phyloP scores from a whole-genome alignment of 805 yeast species.

The Kazachstania taianensis region DNA sequence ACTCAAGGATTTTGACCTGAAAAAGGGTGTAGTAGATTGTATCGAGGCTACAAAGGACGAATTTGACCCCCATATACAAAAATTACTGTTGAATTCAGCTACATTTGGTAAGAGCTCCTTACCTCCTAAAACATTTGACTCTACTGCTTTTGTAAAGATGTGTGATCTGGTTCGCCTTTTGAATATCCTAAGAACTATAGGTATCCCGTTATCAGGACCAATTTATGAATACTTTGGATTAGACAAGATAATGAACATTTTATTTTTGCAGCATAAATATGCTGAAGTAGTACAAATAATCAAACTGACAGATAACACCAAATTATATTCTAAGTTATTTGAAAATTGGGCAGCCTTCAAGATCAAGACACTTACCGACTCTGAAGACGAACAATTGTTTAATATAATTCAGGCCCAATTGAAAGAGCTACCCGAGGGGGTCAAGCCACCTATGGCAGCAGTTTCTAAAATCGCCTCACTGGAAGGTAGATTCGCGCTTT shows the following conservation, averaged over 20 bases:
- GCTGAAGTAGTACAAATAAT: slow-evolving; percentile 55
- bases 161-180: slow-evolving; percentile 55
- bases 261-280: slow-evolving; percentile 51
- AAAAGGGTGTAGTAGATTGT: slow-evolving; percentile 61
- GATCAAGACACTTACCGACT: slow-evolving; percentile 42
- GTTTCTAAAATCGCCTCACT: slow-evolving; percentile 20
- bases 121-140: slow-evolving; percentile 40
- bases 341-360: slow-evolving; percentile 75
- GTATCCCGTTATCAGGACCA: slow-evolving; percentile 52
- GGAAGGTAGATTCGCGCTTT: slow-evolving; percentile 68
- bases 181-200: slow-evolving; percentile 59
- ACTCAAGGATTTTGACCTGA: slow-evolving; percentile 41
- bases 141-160: slow-evolving; percentile 52
- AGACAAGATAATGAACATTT: slow-evolving; percentile 43
- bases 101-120: slow-evolving; percentile 68
- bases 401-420: slow-evolving; percentile 31
- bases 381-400: slow-evolving; percentile 52
- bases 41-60: slow-evolving; percentile 69
- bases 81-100: slow-evolving; percentile 68
- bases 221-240: slow-evolving; percentile 47
- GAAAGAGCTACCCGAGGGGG: slow-evolving; percentile 8
- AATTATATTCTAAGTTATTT: slow-evolving; percentile 40
- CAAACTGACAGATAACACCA: slow-evolving; percentile 36
- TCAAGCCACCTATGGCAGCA: slow-evolving; percentile 32
- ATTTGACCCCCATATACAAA: slow-evolving; percentile 71